Evolutionary conservation across 2,329 filamentous ascomycete species (phyloP), one percentile per base, ranked within the genome.

Genomic region (Huntiella savannae): DNA sequence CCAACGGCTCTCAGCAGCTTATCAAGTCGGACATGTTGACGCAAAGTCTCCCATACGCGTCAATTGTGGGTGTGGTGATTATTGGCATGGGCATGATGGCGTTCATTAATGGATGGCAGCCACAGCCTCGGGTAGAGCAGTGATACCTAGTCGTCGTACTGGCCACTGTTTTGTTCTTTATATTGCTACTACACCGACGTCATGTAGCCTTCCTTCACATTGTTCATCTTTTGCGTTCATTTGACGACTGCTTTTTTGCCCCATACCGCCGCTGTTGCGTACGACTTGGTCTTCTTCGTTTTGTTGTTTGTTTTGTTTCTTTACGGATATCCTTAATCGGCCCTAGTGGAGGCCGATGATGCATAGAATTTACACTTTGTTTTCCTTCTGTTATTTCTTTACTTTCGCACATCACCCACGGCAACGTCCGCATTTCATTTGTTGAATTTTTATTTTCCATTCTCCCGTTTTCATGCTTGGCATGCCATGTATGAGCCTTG

Each of bases 51-150:
- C 83, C 83, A 12, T 88, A 87, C 56, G 79, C 80, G 36, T 86
- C 81, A 2, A 85, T 88, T 73, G 62, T 91, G 40, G 80, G 83
- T 8, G 83, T 91, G 32, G 82, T 91, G 19, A 61, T 91, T 47
- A 65, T 91, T 50, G 83, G 83, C 32, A 79, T 91, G 64, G 81
- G 83, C 11, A 60, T 91, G 52, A 91, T 91, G 83, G 82, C 81
- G 37, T 87, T 86, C 61, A 69, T 91, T 54, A 91, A 91, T 56
- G 79, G 80, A 44, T 88, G 82, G 82, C 80, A 85, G 55, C 57
- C 63, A 22, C 62, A 65, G 48, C 59, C 59, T 17, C 61, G 58
- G 43, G 50, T 49, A 1, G 51, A 52, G 34, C 46, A 48, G 47
- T 52, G 39, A 33, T 33, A 4, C 34, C 40, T 11, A 33, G n/a